phyloP scores from a whole-genome alignment of 1,284 basidiomycete genomes.

The Schizopora paradoxa region DNA sequence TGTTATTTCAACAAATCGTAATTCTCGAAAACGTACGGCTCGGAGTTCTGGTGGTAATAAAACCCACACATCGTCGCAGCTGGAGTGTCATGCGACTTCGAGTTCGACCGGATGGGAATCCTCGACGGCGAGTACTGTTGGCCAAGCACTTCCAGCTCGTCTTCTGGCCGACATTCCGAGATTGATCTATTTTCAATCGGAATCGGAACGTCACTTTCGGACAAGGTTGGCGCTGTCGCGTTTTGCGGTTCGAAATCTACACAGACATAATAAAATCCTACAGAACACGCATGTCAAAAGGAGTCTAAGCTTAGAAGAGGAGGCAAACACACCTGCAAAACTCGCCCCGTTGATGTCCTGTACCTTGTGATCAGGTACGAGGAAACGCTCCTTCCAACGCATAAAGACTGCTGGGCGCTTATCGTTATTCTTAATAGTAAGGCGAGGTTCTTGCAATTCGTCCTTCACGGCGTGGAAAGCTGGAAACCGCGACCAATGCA shows the following conservation, averaged over 20 bases:
- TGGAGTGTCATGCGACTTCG: constrained; percentile 17
- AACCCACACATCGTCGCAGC: constrained; percentile 81
- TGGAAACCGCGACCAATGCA: constrained; percentile 88
- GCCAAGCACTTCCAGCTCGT: too few relatives aligned
- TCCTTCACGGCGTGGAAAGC: constrained; percentile 77
- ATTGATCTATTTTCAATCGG: too few relatives aligned
- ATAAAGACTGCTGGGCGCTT: constrained; percentile 82
- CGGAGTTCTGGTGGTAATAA: constrained; percentile 90
- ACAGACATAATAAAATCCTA: constrained; percentile 86
- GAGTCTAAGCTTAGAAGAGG: constrained; percentile 11
- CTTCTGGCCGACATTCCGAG: too few relatives aligned
- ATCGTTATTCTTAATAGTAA: constrained; percentile 66
- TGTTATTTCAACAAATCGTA: constrained; percentile 12
- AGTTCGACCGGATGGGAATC: constrained; percentile 20
- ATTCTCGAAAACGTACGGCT: constrained; percentile 68
- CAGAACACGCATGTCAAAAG: constrained; percentile 9
- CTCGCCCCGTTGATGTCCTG: constrained; percentile 93
- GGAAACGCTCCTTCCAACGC: constrained; percentile 95
- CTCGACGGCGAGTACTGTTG: too few relatives aligned
- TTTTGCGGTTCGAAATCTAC: constrained; percentile 65
- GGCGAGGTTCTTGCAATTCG: constrained; percentile 67
- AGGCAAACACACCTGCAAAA: constrained; percentile 70
- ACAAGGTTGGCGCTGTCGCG: constrained; percentile 32
- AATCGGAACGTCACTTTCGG: constrained; percentile 14
- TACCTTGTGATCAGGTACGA: constrained; percentile 91